Conservation (phyloP, 2,329 filamentous ascomycete genomes). For the Verticillium isaacii region DNA sequence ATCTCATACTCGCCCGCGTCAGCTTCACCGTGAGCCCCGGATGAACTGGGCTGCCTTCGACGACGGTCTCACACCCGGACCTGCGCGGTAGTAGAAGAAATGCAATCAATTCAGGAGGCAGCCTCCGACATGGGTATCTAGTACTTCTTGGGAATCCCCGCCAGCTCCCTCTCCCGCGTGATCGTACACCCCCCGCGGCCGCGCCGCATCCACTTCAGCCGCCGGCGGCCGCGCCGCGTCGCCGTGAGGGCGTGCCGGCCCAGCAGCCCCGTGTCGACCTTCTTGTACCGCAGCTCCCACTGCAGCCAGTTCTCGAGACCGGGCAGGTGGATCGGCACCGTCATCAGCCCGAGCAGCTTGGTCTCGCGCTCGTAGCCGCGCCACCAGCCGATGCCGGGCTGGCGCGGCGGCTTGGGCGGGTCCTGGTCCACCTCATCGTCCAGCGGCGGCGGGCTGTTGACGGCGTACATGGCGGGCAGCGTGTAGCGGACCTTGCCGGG, state of each 20-base stretch:
- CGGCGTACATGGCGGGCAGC: conserved; percentile 48
- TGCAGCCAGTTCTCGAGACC: conserved; percentile 42
- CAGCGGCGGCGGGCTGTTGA: conserved; percentile 18
- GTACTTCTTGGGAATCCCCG: neutral
- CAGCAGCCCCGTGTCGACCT: conserved; percentile 38
- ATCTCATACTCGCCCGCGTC: no score
- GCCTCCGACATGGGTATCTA: no score
- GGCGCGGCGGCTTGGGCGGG: neutral
- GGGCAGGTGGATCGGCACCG: conserved; percentile 42
- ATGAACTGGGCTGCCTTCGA: no score
- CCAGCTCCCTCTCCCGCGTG: neutral
- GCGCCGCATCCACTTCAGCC: neutral
- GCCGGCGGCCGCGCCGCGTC: neutral
- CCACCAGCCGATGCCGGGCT: neutral
- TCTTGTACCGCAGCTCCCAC: conserved; percentile 46
- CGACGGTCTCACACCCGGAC: no score
- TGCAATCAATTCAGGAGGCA: no score
- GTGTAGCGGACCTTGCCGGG: conserved; percentile 52
- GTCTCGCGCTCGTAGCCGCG: conserved; percentile 16
- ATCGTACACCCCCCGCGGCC: neutral
- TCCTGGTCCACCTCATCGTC: neutral
- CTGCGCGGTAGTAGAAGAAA: no score
- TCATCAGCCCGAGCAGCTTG: conserved; percentile 48
- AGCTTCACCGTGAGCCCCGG: no score
- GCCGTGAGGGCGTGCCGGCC: conserved; percentile 1